Evolutionary conservation across 2,329 filamentous ascomycete genomes (phyloP).

Genomic region (Sclerotinia minor): DNA sequence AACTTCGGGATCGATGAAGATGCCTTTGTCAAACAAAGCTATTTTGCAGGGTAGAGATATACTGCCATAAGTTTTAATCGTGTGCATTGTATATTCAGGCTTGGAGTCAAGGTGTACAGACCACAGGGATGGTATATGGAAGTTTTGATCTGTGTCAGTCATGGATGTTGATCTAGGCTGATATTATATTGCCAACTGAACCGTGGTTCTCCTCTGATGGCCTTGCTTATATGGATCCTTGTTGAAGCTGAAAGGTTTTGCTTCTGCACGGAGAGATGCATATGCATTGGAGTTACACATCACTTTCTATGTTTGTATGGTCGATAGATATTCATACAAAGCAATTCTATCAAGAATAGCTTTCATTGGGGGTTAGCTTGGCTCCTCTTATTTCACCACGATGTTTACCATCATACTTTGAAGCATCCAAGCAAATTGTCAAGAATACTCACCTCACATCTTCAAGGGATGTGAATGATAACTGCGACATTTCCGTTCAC

Average conservation of each 20-base stretch:
- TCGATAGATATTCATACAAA: background rate
- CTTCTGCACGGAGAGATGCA: constrained; percentile 5
- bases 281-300: background rate
- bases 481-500: background rate
- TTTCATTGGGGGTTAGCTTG: background rate
- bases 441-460: background rate
- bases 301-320: background rate
- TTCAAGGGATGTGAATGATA: background rate
- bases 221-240: background rate
- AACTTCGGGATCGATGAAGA: background rate
- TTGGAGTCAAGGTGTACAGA: background rate
- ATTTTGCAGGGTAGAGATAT: no score
- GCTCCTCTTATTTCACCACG: background rate
- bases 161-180: background rate
- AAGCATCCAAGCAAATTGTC: background rate
- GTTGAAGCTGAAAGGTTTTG: background rate
- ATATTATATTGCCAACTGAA: background rate
- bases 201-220: background rate
- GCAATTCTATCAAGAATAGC: background rate
- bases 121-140: background rate
- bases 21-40: background rate
- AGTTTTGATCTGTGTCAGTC: background rate
- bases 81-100: background rate
- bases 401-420: background rate
- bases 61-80: background rate